phyloP scores from a whole-genome alignment of 805 yeast species.

The Lipomyces kockii region DNA sequence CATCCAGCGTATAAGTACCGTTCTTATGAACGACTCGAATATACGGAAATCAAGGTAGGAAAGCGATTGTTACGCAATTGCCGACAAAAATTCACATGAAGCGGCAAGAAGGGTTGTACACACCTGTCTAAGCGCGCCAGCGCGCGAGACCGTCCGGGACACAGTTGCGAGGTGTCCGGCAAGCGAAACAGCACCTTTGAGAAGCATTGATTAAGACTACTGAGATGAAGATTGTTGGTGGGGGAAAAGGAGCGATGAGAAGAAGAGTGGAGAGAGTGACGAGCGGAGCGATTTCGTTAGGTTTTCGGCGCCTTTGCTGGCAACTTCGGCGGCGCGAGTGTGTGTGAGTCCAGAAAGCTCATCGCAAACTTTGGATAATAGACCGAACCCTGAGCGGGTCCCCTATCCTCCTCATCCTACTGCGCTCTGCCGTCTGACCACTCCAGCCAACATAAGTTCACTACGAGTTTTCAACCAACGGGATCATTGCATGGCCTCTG shows the following conservation, averaged over 20 bases:
- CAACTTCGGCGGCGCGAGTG: no score
- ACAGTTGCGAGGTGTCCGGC: conserved; percentile 22
- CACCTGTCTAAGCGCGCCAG: conserved; percentile 37
- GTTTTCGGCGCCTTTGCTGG: not conserved
- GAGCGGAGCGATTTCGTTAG: not conserved
- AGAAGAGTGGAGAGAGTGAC: not conserved
- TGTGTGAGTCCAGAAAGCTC: not conserved
- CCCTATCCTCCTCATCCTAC: no score
- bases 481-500: conserved; percentile 14
- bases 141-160: conserved; percentile 28
- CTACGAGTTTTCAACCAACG: not conserved
- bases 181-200: conserved; percentile 22
- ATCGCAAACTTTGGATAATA: not conserved
- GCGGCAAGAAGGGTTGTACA: conserved; percentile 9
- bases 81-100: not conserved
- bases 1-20: not conserved
- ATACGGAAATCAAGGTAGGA: not conserved
- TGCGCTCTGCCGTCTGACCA: not conserved
- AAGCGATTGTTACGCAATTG: not conserved
- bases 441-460: not conserved
- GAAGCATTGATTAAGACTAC: conserved; percentile 20
- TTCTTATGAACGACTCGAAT: not conserved
- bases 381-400: not conserved
- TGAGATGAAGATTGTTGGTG: not conserved
- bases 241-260: conserved; percentile 4